phyloP scores from a whole-genome alignment of 805 yeast species.

The Kuraishia hungarica region DNA sequence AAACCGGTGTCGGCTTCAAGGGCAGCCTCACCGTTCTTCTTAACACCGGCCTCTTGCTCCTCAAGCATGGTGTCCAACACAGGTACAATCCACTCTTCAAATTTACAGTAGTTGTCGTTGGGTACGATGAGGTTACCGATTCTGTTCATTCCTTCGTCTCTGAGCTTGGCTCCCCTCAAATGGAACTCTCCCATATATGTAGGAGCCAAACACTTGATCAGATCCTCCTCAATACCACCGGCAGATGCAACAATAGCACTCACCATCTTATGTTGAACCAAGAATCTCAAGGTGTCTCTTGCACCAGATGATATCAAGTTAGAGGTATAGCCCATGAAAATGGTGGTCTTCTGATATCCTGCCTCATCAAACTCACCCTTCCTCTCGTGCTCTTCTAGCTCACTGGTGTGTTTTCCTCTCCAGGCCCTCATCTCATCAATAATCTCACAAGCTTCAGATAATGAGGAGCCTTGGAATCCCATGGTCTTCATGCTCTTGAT shows the following conservation, averaged over 20 bases:
- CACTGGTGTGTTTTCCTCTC: slow-evolving; percentile 76
- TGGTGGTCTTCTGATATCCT: slow-evolving; percentile 78
- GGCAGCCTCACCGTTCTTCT: slow-evolving; percentile 40
- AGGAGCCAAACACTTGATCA: slow-evolving; percentile 93
- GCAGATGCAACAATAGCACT: slow-evolving; percentile 95
- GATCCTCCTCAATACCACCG: slow-evolving; percentile 97
- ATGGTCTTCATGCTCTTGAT: slow-evolving; percentile 79
- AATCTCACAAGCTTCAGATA: slow-evolving; percentile 85
- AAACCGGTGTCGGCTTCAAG: slow-evolving; percentile 62
- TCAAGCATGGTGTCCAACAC: slow-evolving; percentile 77
- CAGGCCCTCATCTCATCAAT: slow-evolving; percentile 87
- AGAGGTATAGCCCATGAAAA: slow-evolving; percentile 94
- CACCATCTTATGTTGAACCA: slow-evolving; percentile 91
- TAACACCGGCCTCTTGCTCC: slow-evolving; percentile 73
- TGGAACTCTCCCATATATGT: slow-evolving; percentile 91
- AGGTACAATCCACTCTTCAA: slow-evolving; percentile 99
- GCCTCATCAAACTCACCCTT: slow-evolving; percentile 72
- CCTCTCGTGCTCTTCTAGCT: slow-evolving; percentile 58
- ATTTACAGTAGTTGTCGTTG: slow-evolving; percentile 93
- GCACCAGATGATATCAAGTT: slow-evolving; percentile 92
- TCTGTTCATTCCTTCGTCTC: slow-evolving; percentile 96
- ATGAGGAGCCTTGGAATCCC: slow-evolving; percentile 95
- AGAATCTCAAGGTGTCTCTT: slow-evolving; percentile 79
- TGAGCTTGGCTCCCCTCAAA: slow-evolving; percentile 68
- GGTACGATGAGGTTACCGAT: slow-evolving; percentile 97